A percentile compares a stretch with the other conserved stretches of the same genome.
Conservation (phyloP, 371 early-diverging fungal species). For the Mucor piriformis region DNA sequence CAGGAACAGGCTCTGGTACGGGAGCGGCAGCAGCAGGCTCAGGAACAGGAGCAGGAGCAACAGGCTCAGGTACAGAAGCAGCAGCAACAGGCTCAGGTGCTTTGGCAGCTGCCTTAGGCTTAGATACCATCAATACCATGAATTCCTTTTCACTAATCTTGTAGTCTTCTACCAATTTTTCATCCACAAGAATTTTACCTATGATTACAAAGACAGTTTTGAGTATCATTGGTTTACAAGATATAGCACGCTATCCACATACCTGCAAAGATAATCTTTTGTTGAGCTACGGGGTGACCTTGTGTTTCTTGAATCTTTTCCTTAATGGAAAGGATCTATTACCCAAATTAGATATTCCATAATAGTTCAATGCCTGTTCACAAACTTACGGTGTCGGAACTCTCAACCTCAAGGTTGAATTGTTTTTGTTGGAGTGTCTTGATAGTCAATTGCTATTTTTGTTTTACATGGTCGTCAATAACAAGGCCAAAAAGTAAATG, state of each 20-base stretch:
- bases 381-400: conserved; percentile 61
- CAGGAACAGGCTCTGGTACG: conserved; percentile 36
- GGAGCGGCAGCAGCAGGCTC: conserved; percentile 25
- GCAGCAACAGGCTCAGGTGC: conserved; percentile 34
- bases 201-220: neutral
- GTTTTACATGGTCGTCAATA: neutral
- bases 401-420: conserved; percentile 83
- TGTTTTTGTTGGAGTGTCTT: conserved; percentile 89
- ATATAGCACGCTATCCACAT: conserved; percentile 11
- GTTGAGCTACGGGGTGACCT: conserved; percentile 69
- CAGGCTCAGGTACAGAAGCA: conserved; percentile 32
- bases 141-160: conserved; percentile 91
- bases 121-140: conserved; percentile 92
- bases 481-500: too few species aligned
- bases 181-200: conserved; percentile 92
- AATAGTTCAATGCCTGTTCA: neutral
- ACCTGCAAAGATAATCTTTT: conserved; percentile 91
- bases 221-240: too few species aligned
- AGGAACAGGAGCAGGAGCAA: conserved; percentile 33
- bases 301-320: conserved; percentile 73
- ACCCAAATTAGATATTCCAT: too few species aligned
- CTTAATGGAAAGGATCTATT: conserved; percentile 74
- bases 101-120: conserved; percentile 64
- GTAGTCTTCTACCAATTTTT: conserved; percentile 72
- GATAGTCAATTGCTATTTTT: conserved; percentile 76